Percentiles rank a stretch among this genome's conserved stretches.
phyloP scores from a whole-genome alignment of 2,329 filamentous ascomycete genomes.

The Trichoderma sp. region DNA sequence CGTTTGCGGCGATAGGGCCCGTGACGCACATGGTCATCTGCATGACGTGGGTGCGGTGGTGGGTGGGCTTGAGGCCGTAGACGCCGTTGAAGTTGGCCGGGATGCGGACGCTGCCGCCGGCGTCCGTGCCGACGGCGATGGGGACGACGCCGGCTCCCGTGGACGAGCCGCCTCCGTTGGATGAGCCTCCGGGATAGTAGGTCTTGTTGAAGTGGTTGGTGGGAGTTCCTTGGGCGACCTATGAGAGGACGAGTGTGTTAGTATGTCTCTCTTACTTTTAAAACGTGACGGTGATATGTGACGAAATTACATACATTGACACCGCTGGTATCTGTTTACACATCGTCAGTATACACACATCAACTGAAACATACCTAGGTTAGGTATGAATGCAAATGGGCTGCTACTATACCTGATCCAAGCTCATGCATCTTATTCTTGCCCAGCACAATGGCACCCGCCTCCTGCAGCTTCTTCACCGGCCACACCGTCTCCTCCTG shows the following conservation, averaged over 20 bases:
- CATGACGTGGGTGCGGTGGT: slow-evolving; percentile 63
- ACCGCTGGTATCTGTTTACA: slow-evolving; percentile 65
- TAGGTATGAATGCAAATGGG: not conserved
- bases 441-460: slow-evolving; percentile 71
- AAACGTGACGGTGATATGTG: not conserved
- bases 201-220: slow-evolving; percentile 72
- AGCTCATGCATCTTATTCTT: slow-evolving; percentile 81
- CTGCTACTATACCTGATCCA: slow-evolving; percentile 54
- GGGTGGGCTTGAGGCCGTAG: slow-evolving; percentile 77
- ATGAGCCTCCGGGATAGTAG: slow-evolving; percentile 81
- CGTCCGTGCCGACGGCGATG: slow-evolving; percentile 72
- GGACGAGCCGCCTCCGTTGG: slow-evolving; percentile 71
- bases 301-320: slow-evolving; percentile 57
- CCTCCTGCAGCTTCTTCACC: slow-evolving; percentile 66
- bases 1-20: slow-evolving; percentile 74
- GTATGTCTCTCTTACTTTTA: not conserved
- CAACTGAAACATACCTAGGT: not conserved
- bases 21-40: slow-evolving; percentile 59
- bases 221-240: slow-evolving; percentile 68
- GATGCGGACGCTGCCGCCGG: slow-evolving; percentile 72
- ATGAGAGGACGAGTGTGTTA: not conserved
- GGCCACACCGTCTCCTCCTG: slow-evolving; percentile 64
- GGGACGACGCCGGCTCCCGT: slow-evolving; percentile 70
- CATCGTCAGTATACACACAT: not conserved
- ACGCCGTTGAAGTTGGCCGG: slow-evolving; percentile 74